These are phyloP conservation scores for Beverwykella pulmonaria DNA, from an alignment of 495 filamentous ascomycete genomes.

Conservation along the genomic window DNA sequence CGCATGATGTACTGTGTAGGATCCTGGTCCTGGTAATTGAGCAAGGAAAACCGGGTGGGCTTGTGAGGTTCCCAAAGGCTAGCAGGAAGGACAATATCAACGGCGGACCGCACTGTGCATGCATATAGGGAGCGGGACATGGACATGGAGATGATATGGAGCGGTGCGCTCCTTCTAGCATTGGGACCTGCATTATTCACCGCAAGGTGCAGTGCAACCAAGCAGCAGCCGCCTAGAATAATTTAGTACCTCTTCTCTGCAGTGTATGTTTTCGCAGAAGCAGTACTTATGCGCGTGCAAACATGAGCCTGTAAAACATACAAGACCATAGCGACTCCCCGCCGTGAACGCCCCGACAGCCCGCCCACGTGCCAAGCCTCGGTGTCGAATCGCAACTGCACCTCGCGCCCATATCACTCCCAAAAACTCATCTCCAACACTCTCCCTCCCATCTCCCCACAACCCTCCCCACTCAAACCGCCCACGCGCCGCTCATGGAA, in stretches of 20 bases:
- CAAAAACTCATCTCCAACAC: constrained; percentile 7
- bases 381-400: not conserved
- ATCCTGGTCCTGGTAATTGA: no score
- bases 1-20: no score
- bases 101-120: no score
- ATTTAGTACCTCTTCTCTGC: not conserved
- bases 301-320: not conserved
- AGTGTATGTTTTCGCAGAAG: not conserved
- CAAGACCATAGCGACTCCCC: not conserved
- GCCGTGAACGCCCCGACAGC: not conserved
- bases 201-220: not conserved
- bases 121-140: not conserved
- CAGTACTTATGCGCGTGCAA: not conserved
- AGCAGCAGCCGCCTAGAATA: not conserved
- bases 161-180: not conserved
- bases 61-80: no score
- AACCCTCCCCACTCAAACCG: constrained; percentile 54
- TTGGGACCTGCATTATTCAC: constrained; percentile 3
- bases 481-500: constrained; percentile 65
- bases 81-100: no score
- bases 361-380: not conserved
- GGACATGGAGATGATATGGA: not conserved
- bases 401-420: constrained; percentile 5
- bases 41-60: no score
- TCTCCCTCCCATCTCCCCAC: constrained; percentile 16